Percentiles rank a stretch among this genome's conserved stretches.
These are phyloP conservation scores for Serendipita sp. DNA, from an alignment of 768 basidiomycete genomes.

Conservation along the genomic window DNA sequence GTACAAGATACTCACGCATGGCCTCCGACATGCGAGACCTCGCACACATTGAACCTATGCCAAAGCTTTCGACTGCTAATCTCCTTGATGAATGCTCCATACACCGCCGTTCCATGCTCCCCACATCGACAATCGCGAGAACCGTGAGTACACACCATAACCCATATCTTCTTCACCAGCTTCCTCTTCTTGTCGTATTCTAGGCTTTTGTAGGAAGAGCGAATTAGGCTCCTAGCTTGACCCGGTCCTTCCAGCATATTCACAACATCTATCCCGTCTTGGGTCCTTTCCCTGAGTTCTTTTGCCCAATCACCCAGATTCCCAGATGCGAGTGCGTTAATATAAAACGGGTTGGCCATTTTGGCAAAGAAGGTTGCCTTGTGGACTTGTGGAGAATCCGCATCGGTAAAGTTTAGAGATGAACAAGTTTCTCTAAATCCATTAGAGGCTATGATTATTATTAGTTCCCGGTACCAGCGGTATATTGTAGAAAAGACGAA, in stretches of 20 bases:
- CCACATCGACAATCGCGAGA: slow-evolving; percentile 3
- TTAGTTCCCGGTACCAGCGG: background rate
- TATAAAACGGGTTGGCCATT: background rate
- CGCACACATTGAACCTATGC: background rate
- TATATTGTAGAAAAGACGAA: background rate
- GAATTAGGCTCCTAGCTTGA: background rate
- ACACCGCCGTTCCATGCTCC: background rate
- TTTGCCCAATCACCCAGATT: background rate
- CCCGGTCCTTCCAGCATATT: background rate
- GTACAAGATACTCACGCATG: background rate
- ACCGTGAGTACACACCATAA: background rate
- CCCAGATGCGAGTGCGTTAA: background rate
- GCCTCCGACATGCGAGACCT: background rate
- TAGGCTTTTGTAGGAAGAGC: background rate
- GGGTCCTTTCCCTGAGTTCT: background rate
- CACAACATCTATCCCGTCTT: background rate
- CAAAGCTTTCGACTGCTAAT: background rate
- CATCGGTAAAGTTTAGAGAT: background rate
- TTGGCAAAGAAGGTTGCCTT: background rate
- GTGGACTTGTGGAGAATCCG: background rate
- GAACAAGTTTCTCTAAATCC: background rate
- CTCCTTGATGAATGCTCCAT: background rate
- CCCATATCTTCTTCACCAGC: background rate
- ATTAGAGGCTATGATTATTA: background rate
- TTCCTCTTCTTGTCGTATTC: background rate